Percentiles rank a stretch among this genome's conserved stretches.
phyloP scores from a whole-genome alignment of 2,329 filamentous ascomycete genomes.

The Aspergillus aculeatus region DNA sequence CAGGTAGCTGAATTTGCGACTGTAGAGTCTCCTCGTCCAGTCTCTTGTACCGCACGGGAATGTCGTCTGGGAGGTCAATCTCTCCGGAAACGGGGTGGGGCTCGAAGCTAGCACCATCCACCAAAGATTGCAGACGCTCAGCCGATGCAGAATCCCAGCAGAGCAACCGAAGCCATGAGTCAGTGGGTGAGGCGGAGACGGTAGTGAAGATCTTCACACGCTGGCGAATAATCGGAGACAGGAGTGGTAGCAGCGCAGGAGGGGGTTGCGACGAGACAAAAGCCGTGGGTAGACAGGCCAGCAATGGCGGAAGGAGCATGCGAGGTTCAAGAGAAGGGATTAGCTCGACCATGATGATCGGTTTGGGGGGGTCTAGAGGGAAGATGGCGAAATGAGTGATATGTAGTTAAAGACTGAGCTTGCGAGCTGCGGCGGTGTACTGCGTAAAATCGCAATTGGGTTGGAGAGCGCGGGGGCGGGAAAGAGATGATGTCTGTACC shows the following conservation, averaged over 20 bases:
- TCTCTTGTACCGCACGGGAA: conserved; percentile 55
- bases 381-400: background rate
- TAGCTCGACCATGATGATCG: conserved; percentile 51
- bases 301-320: conserved; percentile 59
- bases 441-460: background rate
- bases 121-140: conserved; percentile 52
- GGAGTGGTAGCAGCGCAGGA: conserved; percentile 59
- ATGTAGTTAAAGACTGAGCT: background rate
- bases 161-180: conserved; percentile 59
- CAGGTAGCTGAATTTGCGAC: conserved; percentile 52
- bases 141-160: conserved; percentile 58
- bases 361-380: background rate
- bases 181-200: conserved; percentile 40
- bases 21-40: conserved; percentile 64
- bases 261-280: conserved; percentile 60
- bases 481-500: background rate
- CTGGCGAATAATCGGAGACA: conserved; percentile 64
- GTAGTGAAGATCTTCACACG: conserved; percentile 57
- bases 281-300: conserved; percentile 63
- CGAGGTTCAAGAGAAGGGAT: conserved; percentile 57
- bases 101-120: conserved; percentile 58
- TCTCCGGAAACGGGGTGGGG: conserved; percentile 65
- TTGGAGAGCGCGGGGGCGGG: background rate
- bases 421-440: background rate
- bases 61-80: conserved; percentile 60